phyloP scores from a whole-genome alignment of 805 yeast genomes.

The Candida sphagnicola region DNA sequence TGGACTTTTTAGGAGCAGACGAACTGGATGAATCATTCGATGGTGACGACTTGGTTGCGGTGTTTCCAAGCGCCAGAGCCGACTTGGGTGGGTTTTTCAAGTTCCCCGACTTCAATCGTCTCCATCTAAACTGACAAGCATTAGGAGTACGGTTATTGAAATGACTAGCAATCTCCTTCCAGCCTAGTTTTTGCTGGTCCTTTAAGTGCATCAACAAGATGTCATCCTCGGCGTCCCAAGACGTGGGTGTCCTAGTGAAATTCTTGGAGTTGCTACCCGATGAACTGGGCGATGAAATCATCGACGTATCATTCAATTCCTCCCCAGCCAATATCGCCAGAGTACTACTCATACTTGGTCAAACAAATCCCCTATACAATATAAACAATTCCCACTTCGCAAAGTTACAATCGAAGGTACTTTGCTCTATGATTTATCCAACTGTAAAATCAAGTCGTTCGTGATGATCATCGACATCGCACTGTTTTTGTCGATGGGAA shows the following conservation, averaged over 20 bases:
- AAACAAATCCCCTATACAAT: neutral
- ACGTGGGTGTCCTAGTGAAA: conserved; percentile 39
- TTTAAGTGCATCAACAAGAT: conserved; percentile 42
- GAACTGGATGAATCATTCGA: neutral
- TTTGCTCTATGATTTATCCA: neutral
- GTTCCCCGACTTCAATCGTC: conserved; percentile 42
- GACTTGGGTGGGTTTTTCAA: conserved; percentile 42
- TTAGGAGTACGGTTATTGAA: conserved; percentile 44
- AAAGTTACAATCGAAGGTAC: neutral
- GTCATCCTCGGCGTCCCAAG: conserved; percentile 48
- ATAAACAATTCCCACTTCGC: neutral
- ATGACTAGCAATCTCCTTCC: conserved; percentile 44
- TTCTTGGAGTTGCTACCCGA: conserved; percentile 13
- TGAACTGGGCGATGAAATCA: neutral
- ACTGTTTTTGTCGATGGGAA: neutral
- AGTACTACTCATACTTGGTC: neutral
- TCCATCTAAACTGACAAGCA: conserved; percentile 47
- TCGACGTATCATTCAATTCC: neutral
- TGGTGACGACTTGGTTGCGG: conserved; percentile 5
- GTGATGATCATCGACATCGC: neutral
- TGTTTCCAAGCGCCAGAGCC: conserved; percentile 21
- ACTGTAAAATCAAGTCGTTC: neutral
- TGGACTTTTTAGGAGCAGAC: conserved; percentile 3
- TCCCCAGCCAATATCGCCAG: neutral
- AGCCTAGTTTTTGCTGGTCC: conserved; percentile 43